Conservation (phyloP, 2,329 filamentous ascomycete genomes). For the Rhynchosporium secalis region DNA sequence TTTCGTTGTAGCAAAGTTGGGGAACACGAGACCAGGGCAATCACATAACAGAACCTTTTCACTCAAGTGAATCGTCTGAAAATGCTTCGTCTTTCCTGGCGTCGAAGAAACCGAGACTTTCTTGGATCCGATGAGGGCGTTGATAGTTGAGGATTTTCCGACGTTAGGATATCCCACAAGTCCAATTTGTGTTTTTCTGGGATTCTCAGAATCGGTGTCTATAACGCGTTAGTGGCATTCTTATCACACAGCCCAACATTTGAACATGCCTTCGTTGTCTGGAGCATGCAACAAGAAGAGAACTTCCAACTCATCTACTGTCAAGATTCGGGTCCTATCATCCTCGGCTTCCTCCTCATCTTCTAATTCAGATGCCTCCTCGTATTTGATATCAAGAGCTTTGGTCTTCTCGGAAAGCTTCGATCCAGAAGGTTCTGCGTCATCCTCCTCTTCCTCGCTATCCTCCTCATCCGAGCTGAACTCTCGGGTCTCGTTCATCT, state of each 20-base stretch:
- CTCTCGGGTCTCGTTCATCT: constrained; percentile 74
- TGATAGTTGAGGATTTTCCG: constrained; percentile 98
- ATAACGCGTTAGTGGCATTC: constrained; percentile 29
- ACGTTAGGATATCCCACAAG: constrained; percentile 98
- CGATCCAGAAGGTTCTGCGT: constrained; percentile 22
- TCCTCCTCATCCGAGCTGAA: constrained; percentile 50
- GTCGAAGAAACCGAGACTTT: constrained; percentile 98
- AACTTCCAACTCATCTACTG: constrained; percentile 87
- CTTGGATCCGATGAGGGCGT: constrained; percentile 96
- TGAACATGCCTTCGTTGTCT: constrained; percentile 52
- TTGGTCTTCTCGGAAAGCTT: constrained; percentile 41
- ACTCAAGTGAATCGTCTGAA: constrained; percentile 95
- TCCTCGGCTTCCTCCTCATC: constrained; percentile 34
- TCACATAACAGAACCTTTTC: constrained; percentile 90
- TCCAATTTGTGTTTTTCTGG: constrained; percentile 80
- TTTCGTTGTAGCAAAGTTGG: constrained; percentile 96
- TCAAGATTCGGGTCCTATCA: constrained; percentile 73
- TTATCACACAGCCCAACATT: constrained; percentile 19
- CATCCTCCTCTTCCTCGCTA: constrained; percentile 23
- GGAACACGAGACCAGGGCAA: constrained; percentile 97
- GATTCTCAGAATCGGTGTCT: constrained; percentile 48
- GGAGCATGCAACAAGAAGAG: constrained; percentile 80
- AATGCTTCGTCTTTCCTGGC: constrained; percentile 98
- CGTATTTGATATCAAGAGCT: constrained; percentile 44
- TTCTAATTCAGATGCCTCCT: constrained; percentile 38